Conservation (phyloP, 306 rosid genomes). For the barrel medic (Medicago truncatula) region DNA sequence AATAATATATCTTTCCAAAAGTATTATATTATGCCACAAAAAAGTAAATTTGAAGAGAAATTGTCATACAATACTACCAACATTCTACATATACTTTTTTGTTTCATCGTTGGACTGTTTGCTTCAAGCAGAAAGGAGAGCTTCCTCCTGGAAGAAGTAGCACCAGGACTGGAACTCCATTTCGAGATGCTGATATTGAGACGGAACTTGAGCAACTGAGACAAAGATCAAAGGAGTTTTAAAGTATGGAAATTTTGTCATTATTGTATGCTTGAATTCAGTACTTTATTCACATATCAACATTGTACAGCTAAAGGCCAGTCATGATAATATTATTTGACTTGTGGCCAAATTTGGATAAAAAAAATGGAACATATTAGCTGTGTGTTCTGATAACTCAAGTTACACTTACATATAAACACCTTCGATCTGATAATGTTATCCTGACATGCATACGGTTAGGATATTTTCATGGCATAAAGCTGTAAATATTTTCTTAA, state of each 20-base stretch:
- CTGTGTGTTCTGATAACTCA: conserved; percentile 35
- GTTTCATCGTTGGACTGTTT: conserved; percentile 34
- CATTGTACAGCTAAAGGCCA: conserved; percentile 53
- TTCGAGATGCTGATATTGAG: conserved; percentile 84
- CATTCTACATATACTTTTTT: background rate
- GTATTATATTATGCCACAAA: conserved; percentile 29
- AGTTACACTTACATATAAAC: conserved; percentile 15
- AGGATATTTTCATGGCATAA: background rate
- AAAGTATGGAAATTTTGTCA: conserved; percentile 34
- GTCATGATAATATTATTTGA: conserved; percentile 33
- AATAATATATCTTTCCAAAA: conserved; percentile 6
- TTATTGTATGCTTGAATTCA: conserved; percentile 28
- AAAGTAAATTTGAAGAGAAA: conserved; percentile 8
- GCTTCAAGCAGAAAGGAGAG: conserved; percentile 79
- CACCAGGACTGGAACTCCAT: conserved; percentile 59
- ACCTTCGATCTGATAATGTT: conserved; percentile 16
- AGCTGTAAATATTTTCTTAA: background rate
- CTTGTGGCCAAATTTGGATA: conserved; percentile 26
- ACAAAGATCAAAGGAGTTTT: conserved; percentile 73
- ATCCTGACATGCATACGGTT: conserved; percentile 7
- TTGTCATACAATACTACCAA: conserved; percentile 5
- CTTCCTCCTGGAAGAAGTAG: conserved; percentile 92
- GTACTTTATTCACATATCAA: conserved; percentile 42
- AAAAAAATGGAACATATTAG: conserved; percentile 27
- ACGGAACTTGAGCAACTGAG: conserved; percentile 81